Evolutionary conservation across 148 eudicot genomes (phyloP).

Genomic region (Euryodendron excelsum): DNA sequence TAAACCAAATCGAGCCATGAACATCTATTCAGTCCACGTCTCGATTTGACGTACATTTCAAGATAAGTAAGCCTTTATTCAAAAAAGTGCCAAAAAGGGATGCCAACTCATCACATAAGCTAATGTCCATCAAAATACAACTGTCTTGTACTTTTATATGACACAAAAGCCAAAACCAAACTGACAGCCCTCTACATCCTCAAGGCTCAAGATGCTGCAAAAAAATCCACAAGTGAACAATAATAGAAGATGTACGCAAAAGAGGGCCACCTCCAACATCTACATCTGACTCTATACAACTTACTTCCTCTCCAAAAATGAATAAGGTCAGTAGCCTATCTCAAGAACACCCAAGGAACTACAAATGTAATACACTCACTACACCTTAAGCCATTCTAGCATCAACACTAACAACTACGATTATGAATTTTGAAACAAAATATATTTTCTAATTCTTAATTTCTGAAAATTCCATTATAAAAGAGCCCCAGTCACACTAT

Average conservation of each 20-base stretch:
- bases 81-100: no score
- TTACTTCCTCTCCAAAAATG: no score
- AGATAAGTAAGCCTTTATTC: no score
- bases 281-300: neutral
- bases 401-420: neutral
- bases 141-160: neutral
- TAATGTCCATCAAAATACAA: neutral
- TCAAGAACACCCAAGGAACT: neutral
- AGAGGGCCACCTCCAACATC: neutral
- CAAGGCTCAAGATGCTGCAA: neutral
- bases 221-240: no score
- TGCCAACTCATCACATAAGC: neutral
- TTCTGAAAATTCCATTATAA: neutral
- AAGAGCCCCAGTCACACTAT: neutral
- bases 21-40: no score
- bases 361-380: neutral
- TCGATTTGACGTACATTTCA: no score
- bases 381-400: neutral
- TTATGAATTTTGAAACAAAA: neutral
- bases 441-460: neutral
- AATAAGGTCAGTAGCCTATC: neutral
- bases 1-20: no score
- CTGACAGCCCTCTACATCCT: neutral
- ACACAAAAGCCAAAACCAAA: neutral
- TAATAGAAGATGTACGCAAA: neutral